Percentiles rank a stretch among this genome's conserved stretches.
These are phyloP conservation scores for Brassica juncea DNA, from an alignment of 345 rosid genomes.

Conservation along the genomic window DNA sequence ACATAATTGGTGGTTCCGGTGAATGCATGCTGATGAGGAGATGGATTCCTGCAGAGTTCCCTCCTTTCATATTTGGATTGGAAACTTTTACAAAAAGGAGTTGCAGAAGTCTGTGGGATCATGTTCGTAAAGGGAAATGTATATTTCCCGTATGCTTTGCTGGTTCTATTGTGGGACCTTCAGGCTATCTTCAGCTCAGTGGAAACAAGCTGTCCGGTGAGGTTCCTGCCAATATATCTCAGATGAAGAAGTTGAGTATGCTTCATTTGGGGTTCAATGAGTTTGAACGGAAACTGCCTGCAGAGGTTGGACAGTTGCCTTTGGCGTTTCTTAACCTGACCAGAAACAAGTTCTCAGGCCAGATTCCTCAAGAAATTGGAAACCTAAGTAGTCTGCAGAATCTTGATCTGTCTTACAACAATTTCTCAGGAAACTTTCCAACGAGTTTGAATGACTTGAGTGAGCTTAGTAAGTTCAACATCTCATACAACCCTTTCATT, in stretches of 20 bases:
- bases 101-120: conserved; percentile 77
- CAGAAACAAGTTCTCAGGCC: conserved; percentile 57
- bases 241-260: conserved; percentile 65
- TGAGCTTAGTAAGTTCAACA: conserved; percentile 76
- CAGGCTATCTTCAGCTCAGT: conserved; percentile 81
- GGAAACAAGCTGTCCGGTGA: conserved; percentile 68
- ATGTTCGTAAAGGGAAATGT: conserved; percentile 67
- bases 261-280: conserved; percentile 70
- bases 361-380: conserved; percentile 72
- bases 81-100: conserved; percentile 60
- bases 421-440: conserved; percentile 79
- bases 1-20: conserved; percentile 56
- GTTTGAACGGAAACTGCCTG: conserved; percentile 61
- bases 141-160: conserved; percentile 59
- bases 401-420: conserved; percentile 86
- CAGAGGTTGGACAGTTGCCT: conserved; percentile 56
- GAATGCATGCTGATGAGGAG: conserved; percentile 83
- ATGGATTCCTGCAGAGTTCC: conserved; percentile 94
- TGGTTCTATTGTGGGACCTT: conserved; percentile 44
- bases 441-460: conserved; percentile 55
- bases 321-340: conserved; percentile 78
- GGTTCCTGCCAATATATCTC: conserved; percentile 58
- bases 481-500: conserved; percentile 68
- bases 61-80: conserved; percentile 76
- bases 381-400: conserved; percentile 59